Conservation (phyloP, 768 basidiomycete genomes). For the Pleurotus salmoneostramineus region DNA sequence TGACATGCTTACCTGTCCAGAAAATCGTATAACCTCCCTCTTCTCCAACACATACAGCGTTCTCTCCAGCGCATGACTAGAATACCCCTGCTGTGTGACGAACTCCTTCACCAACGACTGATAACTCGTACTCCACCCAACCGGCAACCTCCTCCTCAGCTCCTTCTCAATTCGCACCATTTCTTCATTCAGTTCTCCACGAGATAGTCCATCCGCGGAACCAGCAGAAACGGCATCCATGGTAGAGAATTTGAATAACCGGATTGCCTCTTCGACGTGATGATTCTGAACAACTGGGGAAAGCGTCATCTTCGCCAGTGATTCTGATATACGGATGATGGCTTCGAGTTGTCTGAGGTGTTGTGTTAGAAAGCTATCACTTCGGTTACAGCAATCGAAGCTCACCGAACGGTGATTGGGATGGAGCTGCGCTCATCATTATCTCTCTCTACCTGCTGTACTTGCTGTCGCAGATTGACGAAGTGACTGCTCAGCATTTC, state of each 20-base stretch:
- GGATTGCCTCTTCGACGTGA: slow-evolving; percentile 97
- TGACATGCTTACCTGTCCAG: slow-evolving; percentile 48
- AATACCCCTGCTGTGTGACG: slow-evolving; percentile 88
- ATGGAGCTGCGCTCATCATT: slow-evolving; percentile 98
- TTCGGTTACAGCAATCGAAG: slow-evolving; percentile 5
- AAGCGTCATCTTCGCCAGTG: slow-evolving; percentile 91
- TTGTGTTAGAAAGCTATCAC: background rate
- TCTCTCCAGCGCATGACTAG: slow-evolving; percentile 86
- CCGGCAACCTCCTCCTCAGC: slow-evolving; percentile 74
- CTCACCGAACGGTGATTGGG: slow-evolving; percentile 94
- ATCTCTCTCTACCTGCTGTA: slow-evolving; percentile 93
- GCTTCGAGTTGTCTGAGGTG: slow-evolving; percentile 83
- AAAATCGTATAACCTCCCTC: slow-evolving; percentile 90
- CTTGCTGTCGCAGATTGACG: slow-evolving; percentile 87
- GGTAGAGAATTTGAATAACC: slow-evolving; percentile 96
- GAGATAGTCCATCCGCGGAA: slow-evolving; percentile 86
- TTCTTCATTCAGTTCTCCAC: slow-evolving; percentile 91
- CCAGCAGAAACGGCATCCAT: slow-evolving; percentile 99
- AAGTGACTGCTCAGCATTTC: slow-evolving; percentile 97
- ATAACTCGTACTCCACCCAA: slow-evolving; percentile 97
- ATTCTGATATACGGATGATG: slow-evolving; percentile 97
- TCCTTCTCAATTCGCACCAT: slow-evolving; percentile 89
- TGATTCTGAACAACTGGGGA: slow-evolving; percentile 82
- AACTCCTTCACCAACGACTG: slow-evolving; percentile 92
- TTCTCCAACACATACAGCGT: slow-evolving; percentile 93